Percentiles rank a stretch among this genome's conserved stretches.
These are phyloP conservation scores for Saccharum hybrid DNA, from an alignment of 202 grass and related monocot species.

Conservation along the genomic window DNA sequence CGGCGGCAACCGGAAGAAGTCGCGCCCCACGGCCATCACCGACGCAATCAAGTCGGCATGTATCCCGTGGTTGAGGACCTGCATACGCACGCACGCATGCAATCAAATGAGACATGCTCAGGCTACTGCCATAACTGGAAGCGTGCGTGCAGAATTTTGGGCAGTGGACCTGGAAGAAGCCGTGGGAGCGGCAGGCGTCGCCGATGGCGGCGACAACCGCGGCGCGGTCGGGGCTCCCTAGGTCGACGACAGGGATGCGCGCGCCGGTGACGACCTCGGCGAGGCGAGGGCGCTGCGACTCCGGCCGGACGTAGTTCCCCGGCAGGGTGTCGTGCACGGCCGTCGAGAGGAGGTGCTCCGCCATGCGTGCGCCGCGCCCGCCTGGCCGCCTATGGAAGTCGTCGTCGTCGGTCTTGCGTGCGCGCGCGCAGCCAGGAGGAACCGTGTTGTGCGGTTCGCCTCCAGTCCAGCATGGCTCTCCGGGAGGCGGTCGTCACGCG, in stretches of 20 bases:
- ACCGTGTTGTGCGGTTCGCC: too few relatives aligned
- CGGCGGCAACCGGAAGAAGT: slow-evolving; percentile 67
- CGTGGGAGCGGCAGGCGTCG: slow-evolving; percentile 63
- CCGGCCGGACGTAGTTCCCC: slow-evolving; percentile 62
- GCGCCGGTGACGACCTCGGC: slow-evolving; percentile 55
- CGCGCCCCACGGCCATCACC: slow-evolving; percentile 55
- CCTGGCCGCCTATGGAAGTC: not conserved
- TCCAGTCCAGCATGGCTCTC: slow-evolving; percentile 15
- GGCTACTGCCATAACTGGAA: too few relatives aligned
- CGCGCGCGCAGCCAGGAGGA: not conserved
- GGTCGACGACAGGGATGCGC: slow-evolving; percentile 70
- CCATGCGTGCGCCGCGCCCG: slow-evolving; percentile 43
- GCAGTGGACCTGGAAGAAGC: slow-evolving; percentile 73
- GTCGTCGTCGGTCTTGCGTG: not conserved
- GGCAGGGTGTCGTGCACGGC: slow-evolving; percentile 55
- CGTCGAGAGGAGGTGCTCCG: slow-evolving; percentile 68
- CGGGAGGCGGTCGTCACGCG: not conserved
- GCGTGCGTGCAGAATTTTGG: too few relatives aligned
- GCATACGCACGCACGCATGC: not conserved
- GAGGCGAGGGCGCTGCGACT: slow-evolving; percentile 64
- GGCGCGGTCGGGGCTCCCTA: slow-evolving; percentile 48
- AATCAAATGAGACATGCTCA: too few relatives aligned
- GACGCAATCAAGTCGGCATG: not conserved
- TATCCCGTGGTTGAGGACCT: slow-evolving; percentile 73
- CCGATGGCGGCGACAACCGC: slow-evolving; percentile 47